Percentiles rank a stretch among this genome's conserved stretches.
phyloP scores from a whole-genome alignment of 2,329 filamentous ascomycete species.

The Fusarium nematophilum region DNA sequence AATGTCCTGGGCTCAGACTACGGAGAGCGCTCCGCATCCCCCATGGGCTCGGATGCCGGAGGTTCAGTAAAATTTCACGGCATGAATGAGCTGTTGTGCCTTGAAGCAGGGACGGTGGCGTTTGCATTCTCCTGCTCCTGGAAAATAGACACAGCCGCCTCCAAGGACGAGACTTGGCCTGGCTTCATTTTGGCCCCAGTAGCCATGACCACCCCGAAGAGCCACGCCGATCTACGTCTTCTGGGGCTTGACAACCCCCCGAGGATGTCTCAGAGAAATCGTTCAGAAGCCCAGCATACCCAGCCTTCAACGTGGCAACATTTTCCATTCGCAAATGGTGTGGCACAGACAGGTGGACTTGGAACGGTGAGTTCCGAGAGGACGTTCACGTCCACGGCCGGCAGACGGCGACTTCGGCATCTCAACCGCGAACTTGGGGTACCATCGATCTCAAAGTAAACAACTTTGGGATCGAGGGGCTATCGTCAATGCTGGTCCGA shows the following conservation, averaged over 20 bases:
- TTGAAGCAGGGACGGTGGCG: slow-evolving; percentile 39
- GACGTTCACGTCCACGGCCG: neutral
- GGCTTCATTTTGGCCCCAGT: slow-evolving; percentile 21
- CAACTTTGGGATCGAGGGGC: neutral
- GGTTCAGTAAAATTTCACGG: slow-evolving; percentile 3
- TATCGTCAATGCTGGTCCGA: slow-evolving; percentile 1
- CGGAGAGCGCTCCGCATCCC: slow-evolving; percentile 2
- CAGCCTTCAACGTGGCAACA: slow-evolving; percentile 27
- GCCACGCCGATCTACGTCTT: slow-evolving; percentile 24
- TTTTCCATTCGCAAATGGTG: slow-evolving; percentile 15
- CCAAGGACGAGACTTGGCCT: slow-evolving; percentile 18
- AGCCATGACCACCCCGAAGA: slow-evolving; percentile 16
- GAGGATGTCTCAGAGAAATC: slow-evolving; percentile 7
- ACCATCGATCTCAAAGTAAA: slow-evolving; percentile 12
- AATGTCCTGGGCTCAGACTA: slow-evolving; percentile 3
- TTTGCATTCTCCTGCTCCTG: slow-evolving; percentile 34
- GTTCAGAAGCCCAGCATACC: slow-evolving; percentile 3
- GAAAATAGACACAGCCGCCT: slow-evolving; percentile 17
- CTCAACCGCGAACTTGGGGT: neutral
- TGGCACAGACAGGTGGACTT: slow-evolving; percentile 23
- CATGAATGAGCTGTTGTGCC: slow-evolving; percentile 14
- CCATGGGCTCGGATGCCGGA: neutral
- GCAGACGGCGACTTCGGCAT: slow-evolving; percentile 11
- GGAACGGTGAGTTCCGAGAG: slow-evolving; percentile 22
- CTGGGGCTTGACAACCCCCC: slow-evolving; percentile 14